These are phyloP conservation scores for Fusarium illudens DNA, from an alignment of 2,329 filamentous ascomycete species.

Conservation along the genomic window DNA sequence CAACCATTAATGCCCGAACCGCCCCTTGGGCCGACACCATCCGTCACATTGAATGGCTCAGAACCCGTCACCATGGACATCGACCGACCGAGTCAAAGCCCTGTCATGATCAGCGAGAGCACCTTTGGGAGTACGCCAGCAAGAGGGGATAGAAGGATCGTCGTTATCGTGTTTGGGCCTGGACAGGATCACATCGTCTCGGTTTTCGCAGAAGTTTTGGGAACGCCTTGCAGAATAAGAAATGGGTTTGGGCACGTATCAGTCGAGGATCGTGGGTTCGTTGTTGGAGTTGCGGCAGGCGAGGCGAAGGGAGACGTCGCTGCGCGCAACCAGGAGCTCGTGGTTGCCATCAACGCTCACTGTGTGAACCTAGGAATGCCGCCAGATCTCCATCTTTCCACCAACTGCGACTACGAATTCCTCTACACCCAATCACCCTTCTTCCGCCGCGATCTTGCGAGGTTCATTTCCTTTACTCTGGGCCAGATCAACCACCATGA, in stretches of 20 bases:
- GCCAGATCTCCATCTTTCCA: slow-evolving; percentile 71
- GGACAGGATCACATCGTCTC: slow-evolving; percentile 79
- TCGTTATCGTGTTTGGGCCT: slow-evolving; percentile 73
- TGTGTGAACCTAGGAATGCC: slow-evolving; percentile 76
- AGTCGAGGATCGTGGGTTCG: slow-evolving; percentile 65
- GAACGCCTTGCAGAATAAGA: slow-evolving; percentile 73
- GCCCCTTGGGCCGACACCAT: slow-evolving; percentile 42
- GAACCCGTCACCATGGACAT: slow-evolving; percentile 44
- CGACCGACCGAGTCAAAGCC: slow-evolving; percentile 48
- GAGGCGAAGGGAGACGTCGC: slow-evolving; percentile 66
- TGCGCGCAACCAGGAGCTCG: slow-evolving; percentile 63
- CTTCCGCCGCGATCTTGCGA: slow-evolving; percentile 77
- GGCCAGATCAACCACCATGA: slow-evolving; percentile 83
- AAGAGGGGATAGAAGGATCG: slow-evolving; percentile 65
- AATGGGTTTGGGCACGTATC: slow-evolving; percentile 63
- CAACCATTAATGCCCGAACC: slow-evolving; percentile 49
- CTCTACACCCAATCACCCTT: slow-evolving; percentile 79
- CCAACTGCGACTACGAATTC: slow-evolving; percentile 84
- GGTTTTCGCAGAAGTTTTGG: slow-evolving; percentile 80
- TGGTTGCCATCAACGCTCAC: slow-evolving; percentile 79
- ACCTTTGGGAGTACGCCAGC: slow-evolving; percentile 57
- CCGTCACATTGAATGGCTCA: slow-evolving; percentile 39
- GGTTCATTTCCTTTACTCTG: slow-evolving; percentile 81
- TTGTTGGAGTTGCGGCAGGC: slow-evolving; percentile 70
- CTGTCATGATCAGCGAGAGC: slow-evolving; percentile 48